Conservation (phyloP, 345 rosid genomes). For the Pelargonium nanum region DNA sequence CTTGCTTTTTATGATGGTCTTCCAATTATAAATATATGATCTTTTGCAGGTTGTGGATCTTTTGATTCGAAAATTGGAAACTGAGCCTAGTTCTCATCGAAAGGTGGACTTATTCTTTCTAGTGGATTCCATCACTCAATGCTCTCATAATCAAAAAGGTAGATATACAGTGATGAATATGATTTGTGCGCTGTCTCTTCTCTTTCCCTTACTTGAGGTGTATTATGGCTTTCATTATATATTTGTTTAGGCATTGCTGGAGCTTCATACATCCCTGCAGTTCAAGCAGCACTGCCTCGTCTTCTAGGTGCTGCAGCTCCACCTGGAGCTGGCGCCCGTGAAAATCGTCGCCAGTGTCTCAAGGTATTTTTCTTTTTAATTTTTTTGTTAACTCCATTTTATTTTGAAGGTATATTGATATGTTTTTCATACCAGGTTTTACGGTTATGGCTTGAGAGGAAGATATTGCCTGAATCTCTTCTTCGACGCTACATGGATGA, state of each 20-base stretch:
- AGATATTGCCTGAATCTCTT: slow-evolving; percentile 67
- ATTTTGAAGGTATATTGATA: slow-evolving; percentile 6
- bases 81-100: slow-evolving; percentile 69
- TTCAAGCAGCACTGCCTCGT: slow-evolving; percentile 89
- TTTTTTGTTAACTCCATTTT: slow-evolving; percentile 9
- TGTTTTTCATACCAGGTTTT: slow-evolving; percentile 47
- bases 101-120: slow-evolving; percentile 90
- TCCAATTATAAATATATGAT: background rate
- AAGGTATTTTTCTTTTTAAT: slow-evolving; percentile 34
- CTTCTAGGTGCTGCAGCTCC: slow-evolving; percentile 95
- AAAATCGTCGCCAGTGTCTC: slow-evolving; percentile 93
- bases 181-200: background rate
- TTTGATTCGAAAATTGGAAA: slow-evolving; percentile 75
- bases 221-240: background rate
- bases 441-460: slow-evolving; percentile 83
- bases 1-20: background rate
- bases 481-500: slow-evolving; percentile 69
- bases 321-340: slow-evolving; percentile 69
- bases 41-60: slow-evolving; percentile 79
- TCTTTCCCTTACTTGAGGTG: background rate
- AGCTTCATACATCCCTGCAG: slow-evolving; percentile 68
- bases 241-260: slow-evolving; percentile 60
- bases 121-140: slow-evolving; percentile 88
- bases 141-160: slow-evolving; percentile 92
- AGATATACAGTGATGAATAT: background rate